These are phyloP conservation scores for Candida suzukii DNA, from an alignment of 805 yeast genomes.

Conservation along the genomic window DNA sequence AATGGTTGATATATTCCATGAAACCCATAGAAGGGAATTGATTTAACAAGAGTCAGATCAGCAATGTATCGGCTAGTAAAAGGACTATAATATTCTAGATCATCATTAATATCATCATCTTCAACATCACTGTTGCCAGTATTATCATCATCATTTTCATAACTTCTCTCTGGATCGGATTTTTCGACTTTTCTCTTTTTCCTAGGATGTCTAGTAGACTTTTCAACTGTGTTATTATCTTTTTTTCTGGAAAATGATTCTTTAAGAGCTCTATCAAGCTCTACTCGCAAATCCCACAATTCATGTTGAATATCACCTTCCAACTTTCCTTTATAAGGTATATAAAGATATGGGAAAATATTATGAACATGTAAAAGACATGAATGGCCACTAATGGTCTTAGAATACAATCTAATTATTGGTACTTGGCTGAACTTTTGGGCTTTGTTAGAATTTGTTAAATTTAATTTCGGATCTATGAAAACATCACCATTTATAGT, in stretches of 20 bases:
- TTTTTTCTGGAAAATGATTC: conserved; percentile 28
- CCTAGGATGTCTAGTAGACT: conserved; percentile 1
- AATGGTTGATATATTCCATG: conserved; percentile 56
- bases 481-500: conserved; percentile 19
- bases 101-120: conserved; percentile 4
- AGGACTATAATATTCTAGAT: neutral
- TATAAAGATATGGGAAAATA: conserved; percentile 71
- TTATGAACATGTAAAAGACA: conserved; percentile 74
- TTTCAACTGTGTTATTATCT: conserved; percentile 3
- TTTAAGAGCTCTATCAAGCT: conserved; percentile 37
- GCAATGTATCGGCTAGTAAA: conserved; percentile 39
- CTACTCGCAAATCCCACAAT: conserved; percentile 31
- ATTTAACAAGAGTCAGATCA: conserved; percentile 59
- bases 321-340: conserved; percentile 46
- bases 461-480: neutral
- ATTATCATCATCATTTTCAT: conserved; percentile 8
- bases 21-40: conserved; percentile 80
- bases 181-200: conserved; percentile 3
- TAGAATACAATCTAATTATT: conserved; percentile 70
- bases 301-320: conserved; percentile 15
- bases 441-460: conserved; percentile 2
- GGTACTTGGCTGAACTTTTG: conserved; percentile 50
- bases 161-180: conserved; percentile 8
- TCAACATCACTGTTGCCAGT: conserved; percentile 10
- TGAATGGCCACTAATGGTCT: conserved; percentile 51